Percentiles rank a stretch among this genome's conserved stretches.
Evolutionary conservation across 1,284 basidiomycete species (phyloP).

Genomic region (Malassezia obtusa): DNA sequence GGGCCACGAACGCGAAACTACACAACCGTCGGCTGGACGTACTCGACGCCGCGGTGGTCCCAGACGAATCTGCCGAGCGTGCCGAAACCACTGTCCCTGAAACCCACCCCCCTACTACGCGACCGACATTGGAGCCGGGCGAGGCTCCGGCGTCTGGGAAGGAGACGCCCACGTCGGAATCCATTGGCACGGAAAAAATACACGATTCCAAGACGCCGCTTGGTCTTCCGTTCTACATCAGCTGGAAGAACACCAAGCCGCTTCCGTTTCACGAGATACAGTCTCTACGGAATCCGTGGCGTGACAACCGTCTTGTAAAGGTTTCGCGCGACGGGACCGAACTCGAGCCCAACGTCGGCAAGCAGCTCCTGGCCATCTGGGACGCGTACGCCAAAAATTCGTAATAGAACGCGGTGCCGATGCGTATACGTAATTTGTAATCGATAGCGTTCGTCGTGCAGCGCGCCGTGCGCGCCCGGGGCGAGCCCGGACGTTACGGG

Average conservation of each 20-base stretch:
- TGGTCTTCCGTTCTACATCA: constrained; percentile 69
- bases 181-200: background rate
- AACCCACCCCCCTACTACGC: too few species aligned
- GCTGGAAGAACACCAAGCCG: constrained; percentile 68
- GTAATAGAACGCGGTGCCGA: background rate
- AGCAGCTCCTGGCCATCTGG: constrained; percentile 69
- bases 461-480: background rate
- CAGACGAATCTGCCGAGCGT: background rate
- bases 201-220: constrained; percentile 28
- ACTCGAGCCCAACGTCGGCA: constrained; percentile 70
- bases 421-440: background rate
- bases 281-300: constrained; percentile 83
- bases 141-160: too few species aligned
- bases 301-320: constrained; percentile 78
- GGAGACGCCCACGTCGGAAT: too few species aligned
- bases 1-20: constrained; percentile 28
- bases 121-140: too few species aligned
- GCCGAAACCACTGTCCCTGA: too few species aligned
- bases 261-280: constrained; percentile 69
- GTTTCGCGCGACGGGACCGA: constrained; percentile 80
- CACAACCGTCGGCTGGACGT: constrained; percentile 39
- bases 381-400: constrained; percentile 32
- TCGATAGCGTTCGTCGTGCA: too few species aligned
- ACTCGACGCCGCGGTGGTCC: background rate
- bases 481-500: too few species aligned